These are phyloP conservation scores for Podaxis sp. DNA, from an alignment of 768 basidiomycete genomes.

Conservation along the genomic window DNA sequence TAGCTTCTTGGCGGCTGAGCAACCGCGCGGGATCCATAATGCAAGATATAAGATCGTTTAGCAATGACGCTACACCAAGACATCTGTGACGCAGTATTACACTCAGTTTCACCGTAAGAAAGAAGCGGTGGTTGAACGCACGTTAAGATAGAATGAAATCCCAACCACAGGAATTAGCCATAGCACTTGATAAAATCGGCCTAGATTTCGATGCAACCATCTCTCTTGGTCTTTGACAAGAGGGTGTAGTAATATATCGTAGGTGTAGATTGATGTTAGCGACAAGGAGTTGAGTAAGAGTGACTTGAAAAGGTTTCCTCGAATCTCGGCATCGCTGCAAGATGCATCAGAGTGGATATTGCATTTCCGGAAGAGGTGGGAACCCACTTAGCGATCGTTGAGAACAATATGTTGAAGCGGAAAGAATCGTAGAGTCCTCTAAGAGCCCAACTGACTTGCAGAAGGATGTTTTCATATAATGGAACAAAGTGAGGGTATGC, in stretches of 20 bases:
- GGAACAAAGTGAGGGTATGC: conserved; percentile 71
- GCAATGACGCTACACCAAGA: conserved; percentile 78
- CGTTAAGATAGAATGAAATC: conserved; percentile 77
- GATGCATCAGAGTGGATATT: background rate
- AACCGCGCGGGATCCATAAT: conserved; percentile 58
- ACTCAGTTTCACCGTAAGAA: background rate
- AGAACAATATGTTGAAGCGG: conserved; percentile 63
- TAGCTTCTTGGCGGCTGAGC: conserved; percentile 55
- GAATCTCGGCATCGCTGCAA: conserved; percentile 69
- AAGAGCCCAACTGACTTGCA: conserved; percentile 58
- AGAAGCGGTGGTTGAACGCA: conserved; percentile 30
- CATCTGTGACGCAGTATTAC: conserved; percentile 38
- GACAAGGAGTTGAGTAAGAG: conserved; percentile 69
- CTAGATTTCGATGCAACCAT: conserved; percentile 69
- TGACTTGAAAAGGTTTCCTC: conserved; percentile 71
- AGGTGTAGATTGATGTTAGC: conserved; percentile 68
- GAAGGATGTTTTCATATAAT: conserved; percentile 48
- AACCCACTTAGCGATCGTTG: conserved; percentile 53
- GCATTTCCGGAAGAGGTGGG: background rate
- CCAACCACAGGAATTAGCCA: conserved; percentile 81
- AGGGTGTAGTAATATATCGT: conserved; percentile 68
- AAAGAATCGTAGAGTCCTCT: conserved; percentile 66
- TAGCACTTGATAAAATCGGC: conserved; percentile 70
- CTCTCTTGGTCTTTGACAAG: conserved; percentile 56
- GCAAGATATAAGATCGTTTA: conserved; percentile 66